Percentiles rank a stretch among this genome's conserved stretches.
These are phyloP conservation scores for Ceratocystis cacaofunesta DNA, from an alignment of 2,329 filamentous ascomycete species.

Conservation along the genomic window DNA sequence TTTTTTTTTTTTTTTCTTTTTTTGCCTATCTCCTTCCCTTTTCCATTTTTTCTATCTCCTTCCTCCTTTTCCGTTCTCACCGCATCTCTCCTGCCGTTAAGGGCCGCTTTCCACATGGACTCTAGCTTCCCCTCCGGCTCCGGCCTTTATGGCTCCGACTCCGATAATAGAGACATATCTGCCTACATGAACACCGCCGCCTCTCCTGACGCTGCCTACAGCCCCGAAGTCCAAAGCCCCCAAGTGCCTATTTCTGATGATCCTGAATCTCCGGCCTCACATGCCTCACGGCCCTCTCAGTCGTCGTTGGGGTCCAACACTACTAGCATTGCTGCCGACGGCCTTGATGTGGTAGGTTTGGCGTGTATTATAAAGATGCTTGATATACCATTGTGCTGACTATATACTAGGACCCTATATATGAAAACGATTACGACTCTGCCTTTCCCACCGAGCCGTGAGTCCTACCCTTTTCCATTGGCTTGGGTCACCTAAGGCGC, in stretches of 20 bases:
- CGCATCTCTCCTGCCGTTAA: neutral
- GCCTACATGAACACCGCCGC: neutral
- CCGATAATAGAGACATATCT: neutral
- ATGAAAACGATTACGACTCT: conserved; percentile 13
- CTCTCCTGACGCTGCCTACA: neutral
- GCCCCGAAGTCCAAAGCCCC: neutral
- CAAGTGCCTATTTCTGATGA: neutral
- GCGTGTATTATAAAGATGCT: neutral
- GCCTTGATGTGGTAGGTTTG: conserved; percentile 14
- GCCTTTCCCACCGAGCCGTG: conserved; percentile 12
- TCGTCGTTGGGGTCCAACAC: conserved; percentile 10
- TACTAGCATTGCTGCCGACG: conserved; percentile 11
- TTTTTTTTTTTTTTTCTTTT: neutral
- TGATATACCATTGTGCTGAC: neutral
- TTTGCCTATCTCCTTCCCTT: neutral
- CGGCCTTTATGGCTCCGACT: neutral
- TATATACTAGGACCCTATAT: conserved; percentile 5
- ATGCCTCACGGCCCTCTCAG: conserved; percentile 6
- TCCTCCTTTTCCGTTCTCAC: neutral
- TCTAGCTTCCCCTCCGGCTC: neutral
- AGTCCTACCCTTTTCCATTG: conserved; percentile 1
- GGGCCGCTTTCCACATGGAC: neutral
- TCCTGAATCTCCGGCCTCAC: neutral
- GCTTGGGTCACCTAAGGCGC: neutral
- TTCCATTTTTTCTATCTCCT: neutral